These are phyloP conservation scores for Podochytrium sp. DNA, from an alignment of 192 early-diverging fungal genomes.

Conservation along the genomic window DNA sequence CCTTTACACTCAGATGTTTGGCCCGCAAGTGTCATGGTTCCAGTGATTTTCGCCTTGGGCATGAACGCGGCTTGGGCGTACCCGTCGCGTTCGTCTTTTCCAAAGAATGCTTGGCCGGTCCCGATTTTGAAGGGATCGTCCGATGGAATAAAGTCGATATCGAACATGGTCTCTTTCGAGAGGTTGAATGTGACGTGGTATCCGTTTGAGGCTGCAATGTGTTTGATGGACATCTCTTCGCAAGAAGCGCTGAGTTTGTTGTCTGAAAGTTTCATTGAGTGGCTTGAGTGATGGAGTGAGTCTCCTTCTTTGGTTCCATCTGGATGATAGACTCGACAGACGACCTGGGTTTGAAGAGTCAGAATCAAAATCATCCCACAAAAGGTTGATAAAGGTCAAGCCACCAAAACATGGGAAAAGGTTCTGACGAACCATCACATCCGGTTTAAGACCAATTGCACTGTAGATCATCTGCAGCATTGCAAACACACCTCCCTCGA, in stretches of 20 bases:
- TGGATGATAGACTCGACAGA: conserved; percentile 70
- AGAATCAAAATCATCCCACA: background rate
- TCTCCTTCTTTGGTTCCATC: conserved; percentile 64
- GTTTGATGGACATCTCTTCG: conserved; percentile 62
- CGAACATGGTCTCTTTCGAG: conserved; percentile 58
- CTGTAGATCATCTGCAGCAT: conserved; percentile 89
- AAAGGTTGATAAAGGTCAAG: background rate
- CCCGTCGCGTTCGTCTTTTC: conserved; percentile 46
- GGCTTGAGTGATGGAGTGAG: conserved; percentile 64
- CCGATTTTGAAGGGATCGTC: conserved; percentile 79
- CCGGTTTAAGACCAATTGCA: conserved; percentile 51
- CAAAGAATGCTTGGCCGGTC: conserved; percentile 76
- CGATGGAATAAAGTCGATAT: conserved; percentile 62
- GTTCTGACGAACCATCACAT: background rate
- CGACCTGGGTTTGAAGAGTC: conserved; percentile 27
- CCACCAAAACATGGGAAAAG: conserved; percentile 1
- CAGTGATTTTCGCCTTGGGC: conserved; percentile 72
- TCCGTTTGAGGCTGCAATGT: conserved; percentile 43
- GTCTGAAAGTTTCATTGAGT: conserved; percentile 67
- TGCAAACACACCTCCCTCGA: conserved; percentile 71
- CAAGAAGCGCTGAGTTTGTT: conserved; percentile 75
- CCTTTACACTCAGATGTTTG: conserved; percentile 56
- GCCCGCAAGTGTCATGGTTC: conserved; percentile 73
- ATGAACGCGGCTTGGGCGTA: conserved; percentile 82
- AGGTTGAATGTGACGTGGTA: conserved; percentile 52